These are phyloP conservation scores for Aquanectria penicillioides DNA, from an alignment of 2,329 filamentous ascomycete genomes.

Conservation along the genomic window DNA sequence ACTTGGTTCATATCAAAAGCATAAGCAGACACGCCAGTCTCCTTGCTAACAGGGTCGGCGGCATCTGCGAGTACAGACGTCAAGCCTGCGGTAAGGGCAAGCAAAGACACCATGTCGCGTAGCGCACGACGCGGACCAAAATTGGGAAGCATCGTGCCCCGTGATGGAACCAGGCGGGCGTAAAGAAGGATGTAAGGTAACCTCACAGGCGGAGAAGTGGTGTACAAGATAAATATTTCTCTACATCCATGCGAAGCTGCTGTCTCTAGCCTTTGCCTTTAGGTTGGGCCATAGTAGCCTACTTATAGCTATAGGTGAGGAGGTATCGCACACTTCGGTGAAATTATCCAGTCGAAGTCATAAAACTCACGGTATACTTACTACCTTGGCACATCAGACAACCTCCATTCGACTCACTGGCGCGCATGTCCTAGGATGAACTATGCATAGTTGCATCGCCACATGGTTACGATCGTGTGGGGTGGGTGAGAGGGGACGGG, in stretches of 20 bases:
- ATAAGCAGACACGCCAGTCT: slow-evolving; percentile 15
- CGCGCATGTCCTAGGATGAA: slow-evolving; percentile 10
- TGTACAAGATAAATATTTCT: no score
- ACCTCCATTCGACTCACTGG: slow-evolving; percentile 6
- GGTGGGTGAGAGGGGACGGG: neutral
- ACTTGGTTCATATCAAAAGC: slow-evolving; percentile 24
- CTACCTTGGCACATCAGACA: neutral
- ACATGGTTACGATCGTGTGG: neutral
- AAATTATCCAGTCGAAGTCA: neutral
- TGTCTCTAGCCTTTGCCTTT: no score
- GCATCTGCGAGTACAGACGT: neutral
- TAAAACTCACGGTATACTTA: neutral
- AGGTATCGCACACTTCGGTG: neutral
- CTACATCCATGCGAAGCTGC: no score
- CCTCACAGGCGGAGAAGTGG: no score
- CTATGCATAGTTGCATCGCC: neutral
- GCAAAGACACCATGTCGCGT: slow-evolving; percentile 2
- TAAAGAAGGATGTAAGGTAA: no score
- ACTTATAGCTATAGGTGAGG: no score
- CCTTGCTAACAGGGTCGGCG: neutral
- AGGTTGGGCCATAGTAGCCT: no score
- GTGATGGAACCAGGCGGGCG: no score
- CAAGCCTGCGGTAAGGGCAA: neutral
- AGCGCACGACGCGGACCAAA: neutral
- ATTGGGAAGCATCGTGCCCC: no score